Evolutionary conservation across 148 eudicot genomes (phyloP), one percentile per base, ranked within the genome.

Genomic region (Diospyros lotus): DNA sequence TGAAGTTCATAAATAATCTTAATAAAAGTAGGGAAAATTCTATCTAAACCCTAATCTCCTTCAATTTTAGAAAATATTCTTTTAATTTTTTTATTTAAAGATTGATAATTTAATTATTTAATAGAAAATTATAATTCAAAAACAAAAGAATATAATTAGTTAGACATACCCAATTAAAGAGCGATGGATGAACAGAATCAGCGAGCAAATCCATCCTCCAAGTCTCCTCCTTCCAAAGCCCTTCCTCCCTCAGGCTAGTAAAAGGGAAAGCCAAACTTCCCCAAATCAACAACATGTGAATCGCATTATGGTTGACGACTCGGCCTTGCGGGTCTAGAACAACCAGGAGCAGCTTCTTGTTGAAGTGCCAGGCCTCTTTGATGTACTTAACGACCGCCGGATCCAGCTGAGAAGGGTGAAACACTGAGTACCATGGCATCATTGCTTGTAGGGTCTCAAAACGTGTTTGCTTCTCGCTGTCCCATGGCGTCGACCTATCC

Each of bases 271-370:
- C 97, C 64, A 71, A 15, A 44, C 85, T 81, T 4, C 91, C 97
- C 95, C 97, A 93, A 75, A 93, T 92, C 97, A 92, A 92, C 88
- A 88, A 76, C 97, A 89, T 88, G 73, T 89, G 81, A 51, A 85
- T 74, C 13, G 95, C 97, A 74, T 93, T 85, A 7, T 74, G 82
- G 72, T 89, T 88, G 18, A 82, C 82, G 2, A 85, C 89, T 60
- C 67, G 81, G 2, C 93, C 97, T 62, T 85, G 89, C n/a, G 94
- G 88, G 64, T 92, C 97, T 56, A 92, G 67, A 58, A 90, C 94
- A n/a, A 88, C 91, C 3, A 93, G 86, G 77, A 84, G 40, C 2
- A 91, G 88, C 83, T 83, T 93, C 79, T 90, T 85, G 58, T 66
- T 79, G 78, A 90, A 90, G 60, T 82, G 82, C 93, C 92, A 89